Evolutionary conservation across 805 yeast genomes (phyloP).

Genomic region (Candida xiaguanensis): DNA sequence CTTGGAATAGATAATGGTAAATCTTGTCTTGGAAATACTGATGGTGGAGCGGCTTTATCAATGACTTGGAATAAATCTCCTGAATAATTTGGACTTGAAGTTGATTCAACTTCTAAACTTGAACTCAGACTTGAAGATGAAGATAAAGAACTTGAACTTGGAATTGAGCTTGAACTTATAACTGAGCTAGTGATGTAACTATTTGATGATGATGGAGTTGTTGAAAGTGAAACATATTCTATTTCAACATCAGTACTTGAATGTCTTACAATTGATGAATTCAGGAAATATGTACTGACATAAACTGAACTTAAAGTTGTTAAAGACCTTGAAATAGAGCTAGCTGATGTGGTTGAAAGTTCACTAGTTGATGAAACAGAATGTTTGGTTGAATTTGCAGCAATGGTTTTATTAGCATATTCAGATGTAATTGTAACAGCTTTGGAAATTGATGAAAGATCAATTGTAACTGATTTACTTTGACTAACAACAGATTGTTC

Average conservation of each 20-base stretch:
- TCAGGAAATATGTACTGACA: background rate
- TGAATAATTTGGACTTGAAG: conserved; percentile 14
- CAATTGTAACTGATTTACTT: conserved; percentile 20
- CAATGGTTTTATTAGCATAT: conserved; percentile 1
- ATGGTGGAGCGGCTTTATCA: conserved; percentile 26
- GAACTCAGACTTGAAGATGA: conserved; percentile 1
- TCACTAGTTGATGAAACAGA: conserved; percentile 4
- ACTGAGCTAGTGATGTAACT: too few relatives aligned
- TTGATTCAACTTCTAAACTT: background rate
- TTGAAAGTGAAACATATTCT: background rate
- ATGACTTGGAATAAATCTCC: conserved; percentile 49
- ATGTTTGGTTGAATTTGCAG: conserved; percentile 5
- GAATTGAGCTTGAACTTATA: background rate
- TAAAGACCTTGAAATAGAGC: background rate
- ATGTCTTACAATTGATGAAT: background rate
- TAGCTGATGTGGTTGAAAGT: background rate
- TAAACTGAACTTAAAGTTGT: conserved; percentile 6
- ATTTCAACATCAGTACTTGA: background rate
- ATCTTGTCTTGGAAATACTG: conserved; percentile 43
- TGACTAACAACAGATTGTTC: conserved; percentile 22
- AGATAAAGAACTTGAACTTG: conserved; percentile 6
- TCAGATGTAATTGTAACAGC: conserved; percentile 6
- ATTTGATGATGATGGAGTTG: too few relatives aligned
- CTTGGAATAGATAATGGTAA: conserved; percentile 45
- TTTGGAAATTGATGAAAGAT: conserved; percentile 17